phyloP scores from a whole-genome alignment of 2,329 filamentous ascomycete species.

The Penicillium sp. region DNA sequence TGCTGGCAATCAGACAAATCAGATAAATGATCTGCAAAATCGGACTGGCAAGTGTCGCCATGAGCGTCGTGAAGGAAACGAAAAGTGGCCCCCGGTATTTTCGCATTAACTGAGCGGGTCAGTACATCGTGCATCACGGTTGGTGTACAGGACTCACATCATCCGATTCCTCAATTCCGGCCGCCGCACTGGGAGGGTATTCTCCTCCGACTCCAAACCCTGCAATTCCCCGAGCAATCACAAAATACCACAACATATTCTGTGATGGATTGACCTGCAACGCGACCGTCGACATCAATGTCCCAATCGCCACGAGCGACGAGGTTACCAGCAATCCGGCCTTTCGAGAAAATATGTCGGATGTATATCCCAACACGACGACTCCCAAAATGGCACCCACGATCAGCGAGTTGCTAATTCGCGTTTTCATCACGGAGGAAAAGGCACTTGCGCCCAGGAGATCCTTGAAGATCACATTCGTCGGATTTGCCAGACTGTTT shows the following conservation, averaged over 20 bases:
- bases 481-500: constrained; percentile 32
- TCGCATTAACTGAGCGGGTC: constrained; percentile 18
- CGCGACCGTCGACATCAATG: constrained; percentile 39
- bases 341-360: constrained; percentile 31
- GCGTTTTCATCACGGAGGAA: constrained; percentile 30
- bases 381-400: constrained; percentile 33
- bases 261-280: constrained; percentile 36
- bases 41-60: constrained; percentile 35
- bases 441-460: constrained; percentile 25
- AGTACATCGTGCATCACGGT: background rate
- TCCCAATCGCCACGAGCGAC: constrained; percentile 27
- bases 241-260: constrained; percentile 42
- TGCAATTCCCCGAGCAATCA: constrained; percentile 37
- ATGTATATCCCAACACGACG: constrained; percentile 28
- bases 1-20: constrained; percentile 35
- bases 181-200: constrained; percentile 40
- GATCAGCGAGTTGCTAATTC: constrained; percentile 32
- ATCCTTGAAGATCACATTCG: constrained; percentile 34
- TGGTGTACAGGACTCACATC: constrained; percentile 19
- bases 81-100: constrained; percentile 36
- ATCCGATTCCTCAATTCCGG: constrained; percentile 38
- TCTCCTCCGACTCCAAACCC: constrained; percentile 42
- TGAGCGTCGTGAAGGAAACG: constrained; percentile 37
- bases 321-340: constrained; percentile 31
- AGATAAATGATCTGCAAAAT: constrained; percentile 40